Evolutionary conservation across 1,284 basidiomycete genomes (phyloP), one percentile per base, ranked within the genome.

Genomic region (Pseudozyma sp.): DNA sequence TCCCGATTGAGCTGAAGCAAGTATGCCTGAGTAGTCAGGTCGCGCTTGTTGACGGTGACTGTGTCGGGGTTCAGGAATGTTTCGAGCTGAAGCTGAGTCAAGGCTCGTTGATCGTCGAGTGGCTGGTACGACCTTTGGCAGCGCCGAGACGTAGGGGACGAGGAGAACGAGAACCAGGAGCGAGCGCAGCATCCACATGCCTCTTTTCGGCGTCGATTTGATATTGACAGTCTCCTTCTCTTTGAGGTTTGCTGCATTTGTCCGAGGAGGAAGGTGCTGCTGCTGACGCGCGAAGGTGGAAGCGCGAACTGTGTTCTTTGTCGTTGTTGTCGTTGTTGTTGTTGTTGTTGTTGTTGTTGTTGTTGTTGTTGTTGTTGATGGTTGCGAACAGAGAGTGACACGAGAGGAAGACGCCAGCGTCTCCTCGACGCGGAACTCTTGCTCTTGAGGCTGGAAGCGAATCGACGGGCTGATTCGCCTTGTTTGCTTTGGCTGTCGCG

Each of bases 331-430:
- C 45, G 55, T 55, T 59, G 57, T 31, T 46, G n/a, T n/a, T n/a
- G n/a, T n/a, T n/a, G n/a, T n/a, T n/a, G n/a, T n/a, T n/a, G n/a
- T n/a, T n/a, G n/a, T n/a, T n/a, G n/a, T n/a, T 33, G 34, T 44
- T 31, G 44, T 37, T 40, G 53, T 40, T 40, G 39, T 40, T 40
- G 39, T 10, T 40, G 6, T 40, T 40, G 39, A 11, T 9, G 11
- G 35, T 42, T 10, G 16, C 46, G 54, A 43, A 54, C n/a, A 16
- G 59, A 56, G 43, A 64, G 55, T n/a, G 30, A 34, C 5, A 54
- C 51, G 58, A 30, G 63, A 71, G 54, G 62, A 59, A 71, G 63
- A 71, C 68, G 68, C 68, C 68, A 62, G 68, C 68, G 58, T 43
- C 55, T 48, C 37, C 54, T 57, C 42, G 53, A 51, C 50, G 54